These are phyloP conservation scores for Conoideocrella luteorostrata DNA, from an alignment of 2,329 filamentous ascomycete species.

Conservation along the genomic window DNA sequence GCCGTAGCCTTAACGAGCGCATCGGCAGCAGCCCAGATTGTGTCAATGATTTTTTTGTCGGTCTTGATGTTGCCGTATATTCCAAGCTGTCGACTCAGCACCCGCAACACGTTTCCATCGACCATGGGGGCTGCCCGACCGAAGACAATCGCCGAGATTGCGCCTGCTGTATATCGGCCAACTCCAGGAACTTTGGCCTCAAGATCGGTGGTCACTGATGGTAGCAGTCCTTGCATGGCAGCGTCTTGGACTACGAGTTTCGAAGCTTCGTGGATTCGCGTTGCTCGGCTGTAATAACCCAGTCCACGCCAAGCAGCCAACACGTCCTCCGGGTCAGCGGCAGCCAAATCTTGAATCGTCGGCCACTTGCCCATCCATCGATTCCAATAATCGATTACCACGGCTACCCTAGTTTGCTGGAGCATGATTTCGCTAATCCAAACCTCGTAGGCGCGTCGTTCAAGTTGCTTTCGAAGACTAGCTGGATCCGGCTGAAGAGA, in stretches of 20 bases:
- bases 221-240: conserved; percentile 41
- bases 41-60: conserved; percentile 44
- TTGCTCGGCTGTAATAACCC: conserved; percentile 60
- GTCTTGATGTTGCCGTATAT: conserved; percentile 50
- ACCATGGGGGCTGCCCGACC: conserved; percentile 54
- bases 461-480: conserved; percentile 36
- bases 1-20: conserved; percentile 47
- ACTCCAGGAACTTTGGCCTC: conserved; percentile 51
- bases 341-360: conserved; percentile 48
- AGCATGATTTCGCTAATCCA: conserved; percentile 65
- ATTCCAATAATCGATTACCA: conserved; percentile 58
- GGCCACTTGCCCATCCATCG: conserved; percentile 57
- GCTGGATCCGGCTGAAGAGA: conserved; percentile 16
- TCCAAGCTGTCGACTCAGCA: conserved; percentile 54
- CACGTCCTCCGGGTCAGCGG: conserved; percentile 48
- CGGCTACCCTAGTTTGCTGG: conserved; percentile 57
- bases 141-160: conserved; percentile 57
- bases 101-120: conserved; percentile 57
- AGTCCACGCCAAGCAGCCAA: conserved; percentile 53
- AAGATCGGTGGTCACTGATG: conserved; percentile 37
- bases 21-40: conserved; percentile 53
- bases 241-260: conserved; percentile 40
- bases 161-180: conserved; percentile 56
- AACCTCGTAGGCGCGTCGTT: conserved; percentile 55
- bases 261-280: conserved; percentile 51